Percentiles rank a stretch among this genome's conserved stretches.
phyloP scores from a whole-genome alignment of 2,329 filamentous ascomycete species.

The Septoria linicola region DNA sequence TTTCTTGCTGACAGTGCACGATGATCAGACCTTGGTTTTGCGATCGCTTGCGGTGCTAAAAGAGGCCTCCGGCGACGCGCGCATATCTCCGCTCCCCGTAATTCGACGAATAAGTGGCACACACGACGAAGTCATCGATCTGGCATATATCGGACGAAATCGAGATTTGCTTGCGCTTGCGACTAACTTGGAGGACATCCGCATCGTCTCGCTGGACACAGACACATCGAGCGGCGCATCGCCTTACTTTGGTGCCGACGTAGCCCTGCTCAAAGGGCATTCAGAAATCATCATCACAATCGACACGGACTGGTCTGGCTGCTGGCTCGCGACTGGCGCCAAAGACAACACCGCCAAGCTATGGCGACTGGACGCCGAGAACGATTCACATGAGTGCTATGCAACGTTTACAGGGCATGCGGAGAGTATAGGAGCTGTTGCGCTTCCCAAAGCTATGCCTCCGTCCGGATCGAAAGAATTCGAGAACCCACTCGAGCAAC shows the following conservation, averaged over 20 bases:
- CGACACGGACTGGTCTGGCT: constrained; percentile 93
- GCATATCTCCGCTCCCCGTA: constrained; percentile 51
- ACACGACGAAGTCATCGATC: constrained; percentile 95
- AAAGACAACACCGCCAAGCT: constrained; percentile 94
- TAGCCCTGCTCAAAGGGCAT: constrained; percentile 82
- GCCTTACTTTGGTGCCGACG: constrained; percentile 81
- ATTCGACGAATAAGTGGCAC: constrained; percentile 87
- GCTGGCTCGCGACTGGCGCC: constrained; percentile 92
- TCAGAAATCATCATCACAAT: constrained; percentile 94
- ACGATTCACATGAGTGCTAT: constrained; percentile 74
- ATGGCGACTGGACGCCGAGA: constrained; percentile 79
- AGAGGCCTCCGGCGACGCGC: constrained; percentile 5
- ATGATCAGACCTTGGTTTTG: constrained; percentile 82
- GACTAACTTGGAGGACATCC: constrained; percentile 91
- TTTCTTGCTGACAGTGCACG: constrained; percentile 77
- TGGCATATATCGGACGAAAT: constrained; percentile 80
- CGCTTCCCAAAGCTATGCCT: constrained; percentile 71
- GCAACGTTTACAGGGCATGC: constrained; percentile 86
- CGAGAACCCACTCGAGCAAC: constrained; percentile 71
- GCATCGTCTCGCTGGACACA: constrained; percentile 70
- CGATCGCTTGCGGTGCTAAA: constrained; percentile 57
- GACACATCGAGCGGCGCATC: constrained; percentile 22
- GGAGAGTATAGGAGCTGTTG: constrained; percentile 87
- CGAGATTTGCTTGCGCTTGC: constrained; percentile 82
- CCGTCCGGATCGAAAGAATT: constrained; percentile 67